These are phyloP conservation scores for Diaporthe vexans DNA, from an alignment of 2,329 filamentous ascomycete species.

Conservation along the genomic window DNA sequence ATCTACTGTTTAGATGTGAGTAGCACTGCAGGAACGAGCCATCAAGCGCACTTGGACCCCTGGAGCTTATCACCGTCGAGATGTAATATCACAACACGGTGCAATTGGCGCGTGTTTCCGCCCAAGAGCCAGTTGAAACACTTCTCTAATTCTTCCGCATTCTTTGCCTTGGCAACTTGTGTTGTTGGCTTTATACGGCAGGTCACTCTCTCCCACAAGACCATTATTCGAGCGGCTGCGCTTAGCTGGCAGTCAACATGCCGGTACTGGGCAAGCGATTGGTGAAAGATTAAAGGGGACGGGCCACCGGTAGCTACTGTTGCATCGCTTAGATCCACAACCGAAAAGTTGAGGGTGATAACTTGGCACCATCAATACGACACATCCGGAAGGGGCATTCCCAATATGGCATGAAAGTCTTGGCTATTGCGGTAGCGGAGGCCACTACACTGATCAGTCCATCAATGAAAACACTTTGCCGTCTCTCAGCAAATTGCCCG, in stretches of 20 bases:
- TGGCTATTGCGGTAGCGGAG: slow-evolving; percentile 8
- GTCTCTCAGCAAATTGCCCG: slow-evolving; percentile 3
- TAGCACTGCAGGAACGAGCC: not conserved
- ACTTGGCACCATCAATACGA: slow-evolving; percentile 23
- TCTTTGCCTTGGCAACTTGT: not conserved
- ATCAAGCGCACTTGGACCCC: too few relatives aligned
- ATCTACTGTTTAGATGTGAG: not conserved
- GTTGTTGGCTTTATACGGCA: not conserved
- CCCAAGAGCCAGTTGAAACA: not conserved
- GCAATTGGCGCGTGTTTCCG: not conserved
- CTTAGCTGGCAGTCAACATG: not conserved
- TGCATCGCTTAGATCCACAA: not conserved
- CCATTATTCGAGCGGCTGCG: not conserved
- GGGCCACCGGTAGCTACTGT: not conserved
- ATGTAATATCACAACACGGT: not conserved
- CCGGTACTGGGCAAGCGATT: not conserved
- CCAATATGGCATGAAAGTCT: slow-evolving; percentile 23
- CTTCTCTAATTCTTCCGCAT: not conserved
- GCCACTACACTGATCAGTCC: not conserved
- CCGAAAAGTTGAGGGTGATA: not conserved
- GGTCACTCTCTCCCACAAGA: not conserved
- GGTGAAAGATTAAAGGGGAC: not conserved
- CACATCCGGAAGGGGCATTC: slow-evolving; percentile 10
- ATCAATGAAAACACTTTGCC: slow-evolving; percentile 21
- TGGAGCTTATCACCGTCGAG: not conserved